These are phyloP conservation scores for Termitomyces sp. DNA, from an alignment of 768 basidiomycete species.

Conservation along the genomic window DNA sequence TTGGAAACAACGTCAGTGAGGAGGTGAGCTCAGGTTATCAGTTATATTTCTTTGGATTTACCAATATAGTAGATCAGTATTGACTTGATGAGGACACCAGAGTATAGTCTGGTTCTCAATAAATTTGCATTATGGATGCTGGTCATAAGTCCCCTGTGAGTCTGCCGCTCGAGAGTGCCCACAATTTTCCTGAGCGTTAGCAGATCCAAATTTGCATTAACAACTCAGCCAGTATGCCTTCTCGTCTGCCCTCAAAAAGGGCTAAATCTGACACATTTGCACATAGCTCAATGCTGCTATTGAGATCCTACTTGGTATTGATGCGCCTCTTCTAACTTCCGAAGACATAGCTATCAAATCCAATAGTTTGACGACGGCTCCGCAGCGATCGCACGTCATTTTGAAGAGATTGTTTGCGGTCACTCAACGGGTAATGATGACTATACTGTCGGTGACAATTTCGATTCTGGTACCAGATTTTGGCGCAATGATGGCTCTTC, in stretches of 20 bases:
- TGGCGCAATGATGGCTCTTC: constrained; percentile 79
- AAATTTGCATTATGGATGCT: constrained; percentile 80
- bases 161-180: constrained; percentile 6
- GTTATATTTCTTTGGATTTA: neutral
- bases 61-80: constrained; percentile 61
- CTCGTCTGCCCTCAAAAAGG: neutral
- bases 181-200: constrained; percentile 12
- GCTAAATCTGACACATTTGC: neutral
- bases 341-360: constrained; percentile 34
- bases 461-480: constrained; percentile 81
- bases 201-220: constrained; percentile 86
- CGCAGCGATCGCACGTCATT: constrained; percentile 21
- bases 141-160: constrained; percentile 71
- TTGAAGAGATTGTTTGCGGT: constrained; percentile 37
- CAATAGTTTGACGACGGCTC: constrained; percentile 23
- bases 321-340: constrained; percentile 31
- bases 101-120: constrained; percentile 70
- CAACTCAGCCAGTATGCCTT: constrained; percentile 65
- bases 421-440: constrained; percentile 54
- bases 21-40: constrained; percentile 45
- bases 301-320: constrained; percentile 71
- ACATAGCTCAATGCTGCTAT: constrained; percentile 73
- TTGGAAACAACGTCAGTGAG: constrained; percentile 71
- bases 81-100: constrained; percentile 67
- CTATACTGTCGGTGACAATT: constrained; percentile 54